phyloP scores from a whole-genome alignment of 1,284 basidiomycete species.

The Peniophora sp. region DNA sequence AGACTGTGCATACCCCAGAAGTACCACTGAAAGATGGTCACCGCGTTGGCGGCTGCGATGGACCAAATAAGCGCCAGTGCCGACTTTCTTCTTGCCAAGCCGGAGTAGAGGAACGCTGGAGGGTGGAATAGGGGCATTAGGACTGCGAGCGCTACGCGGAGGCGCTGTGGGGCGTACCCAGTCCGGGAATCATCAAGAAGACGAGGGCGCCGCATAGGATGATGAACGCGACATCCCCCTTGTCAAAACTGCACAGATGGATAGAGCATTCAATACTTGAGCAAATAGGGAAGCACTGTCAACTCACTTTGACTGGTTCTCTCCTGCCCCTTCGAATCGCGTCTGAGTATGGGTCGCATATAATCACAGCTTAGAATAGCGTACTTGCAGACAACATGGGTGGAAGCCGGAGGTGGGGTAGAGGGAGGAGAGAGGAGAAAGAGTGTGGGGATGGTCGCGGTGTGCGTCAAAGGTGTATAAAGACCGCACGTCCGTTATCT shows the following conservation, averaged over 20 bases:
- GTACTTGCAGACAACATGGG: too few species aligned
- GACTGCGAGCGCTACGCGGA: constrained; percentile 2
- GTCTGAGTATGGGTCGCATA: too few species aligned
- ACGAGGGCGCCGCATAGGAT: constrained; percentile 77
- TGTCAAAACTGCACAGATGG: constrained; percentile 35
- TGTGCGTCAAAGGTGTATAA: too few species aligned
- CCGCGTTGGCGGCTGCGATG: constrained; percentile 62
- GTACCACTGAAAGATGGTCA: constrained; percentile 87
- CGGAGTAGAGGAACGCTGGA: constrained; percentile 80
- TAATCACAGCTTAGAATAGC: too few species aligned
- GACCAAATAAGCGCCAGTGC: constrained; percentile 66
- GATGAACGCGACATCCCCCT: constrained; percentile 73
- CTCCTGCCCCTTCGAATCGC: too few species aligned
- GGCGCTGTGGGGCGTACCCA: constrained; percentile 33
- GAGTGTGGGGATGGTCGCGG: neutral
- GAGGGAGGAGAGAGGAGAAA: neutral
- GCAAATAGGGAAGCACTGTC: too few species aligned
- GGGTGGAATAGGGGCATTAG: constrained; percentile 4
- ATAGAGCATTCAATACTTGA: neutral
- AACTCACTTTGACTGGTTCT: constrained; percentile 2
- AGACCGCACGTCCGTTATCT: too few species aligned
- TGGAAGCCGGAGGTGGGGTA: neutral
- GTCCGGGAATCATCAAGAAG: constrained; percentile 72
- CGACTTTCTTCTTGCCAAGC: constrained; percentile 71
- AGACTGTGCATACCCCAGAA: constrained; percentile 58